Percentiles rank a stretch among this genome's conserved stretches.
These are phyloP conservation scores for Parathielavia appendiculata DNA, from an alignment of 495 filamentous ascomycete species.

Conservation along the genomic window DNA sequence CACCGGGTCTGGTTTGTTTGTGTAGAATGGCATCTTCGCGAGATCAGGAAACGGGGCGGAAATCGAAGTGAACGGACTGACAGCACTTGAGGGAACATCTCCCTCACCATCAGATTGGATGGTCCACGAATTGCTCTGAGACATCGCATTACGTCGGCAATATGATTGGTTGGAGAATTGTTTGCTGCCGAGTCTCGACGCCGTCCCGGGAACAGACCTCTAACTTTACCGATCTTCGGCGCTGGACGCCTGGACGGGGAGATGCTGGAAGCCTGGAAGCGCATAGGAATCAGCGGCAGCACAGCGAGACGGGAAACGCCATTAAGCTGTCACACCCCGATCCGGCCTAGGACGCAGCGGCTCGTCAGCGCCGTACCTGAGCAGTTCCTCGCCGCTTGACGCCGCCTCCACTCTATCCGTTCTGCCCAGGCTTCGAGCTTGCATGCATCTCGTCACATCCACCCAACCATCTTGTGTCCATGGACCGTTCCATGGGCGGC, in stretches of 20 bases:
- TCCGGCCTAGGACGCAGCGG: conserved; percentile 15
- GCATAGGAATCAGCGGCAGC: conserved; percentile 17
- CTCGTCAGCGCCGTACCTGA: conserved; percentile 11
- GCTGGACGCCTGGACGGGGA: too few species aligned
- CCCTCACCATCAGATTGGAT: background rate
- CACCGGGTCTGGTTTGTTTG: background rate
- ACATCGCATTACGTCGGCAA: background rate
- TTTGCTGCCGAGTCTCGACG: background rate
- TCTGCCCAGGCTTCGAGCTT: background rate
- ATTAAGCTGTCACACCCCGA: conserved; percentile 25
- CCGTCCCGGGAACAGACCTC: conserved; percentile 4
- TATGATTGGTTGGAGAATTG: background rate
- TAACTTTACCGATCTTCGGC: background rate
- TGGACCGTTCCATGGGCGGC: conserved; percentile 12
- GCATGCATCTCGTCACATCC: conserved; percentile 18
- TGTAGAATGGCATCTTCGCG: background rate
- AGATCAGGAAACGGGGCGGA: background rate
- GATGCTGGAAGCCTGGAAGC: background rate
- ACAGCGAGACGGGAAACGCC: conserved; percentile 9
- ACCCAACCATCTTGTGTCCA: background rate
- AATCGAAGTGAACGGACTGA: background rate
- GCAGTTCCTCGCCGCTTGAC: conserved; percentile 1
- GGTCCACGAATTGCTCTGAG: background rate
- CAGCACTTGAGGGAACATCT: too few species aligned
- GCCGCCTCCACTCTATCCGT: conserved; percentile 9